Evolutionary conservation across 2,329 filamentous ascomycete genomes (phyloP).

Genomic region (Orbilia oligospora): DNA sequence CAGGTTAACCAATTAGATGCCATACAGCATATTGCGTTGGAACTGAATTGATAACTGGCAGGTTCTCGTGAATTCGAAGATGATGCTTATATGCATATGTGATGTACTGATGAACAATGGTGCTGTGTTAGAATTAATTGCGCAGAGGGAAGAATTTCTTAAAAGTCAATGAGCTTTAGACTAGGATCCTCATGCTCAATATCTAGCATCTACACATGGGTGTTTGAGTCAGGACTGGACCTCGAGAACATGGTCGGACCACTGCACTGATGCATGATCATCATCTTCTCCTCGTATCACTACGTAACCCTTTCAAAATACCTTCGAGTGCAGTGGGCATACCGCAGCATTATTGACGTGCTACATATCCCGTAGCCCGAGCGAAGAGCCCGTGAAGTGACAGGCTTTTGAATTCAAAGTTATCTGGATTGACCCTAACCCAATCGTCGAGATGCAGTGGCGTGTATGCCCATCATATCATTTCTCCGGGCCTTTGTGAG

Average conservation of each 20-base stretch:
- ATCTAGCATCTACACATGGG: too few species aligned
- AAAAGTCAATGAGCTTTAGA: background rate
- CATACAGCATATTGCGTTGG: background rate
- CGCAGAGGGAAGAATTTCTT: background rate
- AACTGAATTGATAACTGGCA: too few species aligned
- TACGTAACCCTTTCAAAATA: conserved; percentile 1
- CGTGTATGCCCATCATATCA: too few species aligned
- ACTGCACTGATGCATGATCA: too few species aligned
- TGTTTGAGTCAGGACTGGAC: background rate
- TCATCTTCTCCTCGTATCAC: background rate
- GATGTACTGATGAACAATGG: too few species aligned
- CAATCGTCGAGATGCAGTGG: background rate
- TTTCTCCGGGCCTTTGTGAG: background rate
- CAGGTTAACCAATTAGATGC: too few species aligned
- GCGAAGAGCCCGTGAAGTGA: background rate
- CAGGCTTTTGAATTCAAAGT: background rate
- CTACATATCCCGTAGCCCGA: too few species aligned
- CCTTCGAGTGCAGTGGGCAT: background rate
- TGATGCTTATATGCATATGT: too few species aligned
- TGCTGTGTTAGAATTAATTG: background rate
- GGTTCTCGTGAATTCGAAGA: too few species aligned
- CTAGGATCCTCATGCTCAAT: background rate
- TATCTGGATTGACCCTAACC: background rate
- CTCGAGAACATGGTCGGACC: background rate
- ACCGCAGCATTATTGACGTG: background rate